Conservation (phyloP, 2,329 filamentous ascomycete species). For the Microcyclospora tardicrescens region DNA sequence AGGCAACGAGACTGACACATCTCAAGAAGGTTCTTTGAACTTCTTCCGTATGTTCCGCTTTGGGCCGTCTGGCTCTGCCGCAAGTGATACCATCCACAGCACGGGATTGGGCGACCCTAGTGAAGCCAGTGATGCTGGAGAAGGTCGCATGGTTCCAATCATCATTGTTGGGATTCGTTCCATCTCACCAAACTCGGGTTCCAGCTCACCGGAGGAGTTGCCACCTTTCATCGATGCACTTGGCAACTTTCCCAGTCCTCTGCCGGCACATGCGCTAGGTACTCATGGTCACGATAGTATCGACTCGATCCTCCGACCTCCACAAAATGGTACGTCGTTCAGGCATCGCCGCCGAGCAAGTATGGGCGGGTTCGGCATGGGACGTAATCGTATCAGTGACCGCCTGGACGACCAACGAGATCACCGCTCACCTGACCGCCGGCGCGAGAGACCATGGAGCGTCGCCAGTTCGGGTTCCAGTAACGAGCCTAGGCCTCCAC, state of each 20-base stretch:
- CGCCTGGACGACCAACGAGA: constrained; percentile 39
- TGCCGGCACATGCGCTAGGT: constrained; percentile 19
- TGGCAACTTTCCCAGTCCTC: constrained; percentile 33
- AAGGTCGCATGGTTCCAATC: constrained; percentile 51
- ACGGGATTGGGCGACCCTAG: constrained; percentile 9
- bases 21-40: constrained; percentile 42
- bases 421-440: constrained; percentile 33
- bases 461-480: constrained; percentile 20
- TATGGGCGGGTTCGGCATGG: constrained; percentile 36
- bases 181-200: constrained; percentile 41
- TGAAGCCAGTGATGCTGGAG: constrained; percentile 25
- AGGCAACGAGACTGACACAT: constrained; percentile 27
- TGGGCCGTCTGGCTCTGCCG: constrained; percentile 39
- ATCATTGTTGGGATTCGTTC: constrained; percentile 58
- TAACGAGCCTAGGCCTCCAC: constrained; percentile 44
- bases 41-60: constrained; percentile 59
- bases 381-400: constrained; percentile 19
- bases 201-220: constrained; percentile 32
- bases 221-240: constrained; percentile 39
- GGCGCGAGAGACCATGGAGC: constrained; percentile 25
- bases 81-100: constrained; percentile 10
- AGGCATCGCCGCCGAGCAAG: constrained; percentile 41
- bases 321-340: constrained; percentile 43
- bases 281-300: constrained; percentile 32
- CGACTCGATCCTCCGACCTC: constrained; percentile 39